A percentile compares a stretch with the other conserved stretches of the same genome.
phyloP scores from a whole-genome alignment of 495 filamentous ascomycete species.

The Tuber calosporum region DNA sequence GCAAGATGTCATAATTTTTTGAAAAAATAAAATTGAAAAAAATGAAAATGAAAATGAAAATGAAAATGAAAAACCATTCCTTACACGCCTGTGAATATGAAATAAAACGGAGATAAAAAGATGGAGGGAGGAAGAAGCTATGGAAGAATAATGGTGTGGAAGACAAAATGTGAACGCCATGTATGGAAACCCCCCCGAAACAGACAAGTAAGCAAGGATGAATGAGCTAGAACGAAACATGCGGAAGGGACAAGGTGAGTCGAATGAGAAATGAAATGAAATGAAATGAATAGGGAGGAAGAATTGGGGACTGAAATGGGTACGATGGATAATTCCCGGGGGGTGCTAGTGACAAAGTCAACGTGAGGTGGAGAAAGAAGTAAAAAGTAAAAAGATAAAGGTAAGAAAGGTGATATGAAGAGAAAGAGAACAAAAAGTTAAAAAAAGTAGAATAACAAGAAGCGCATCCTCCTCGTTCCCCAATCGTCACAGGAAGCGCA shows the following conservation, averaged over 20 bases:
- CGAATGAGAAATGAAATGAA: background rate
- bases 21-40: no score
- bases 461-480: background rate
- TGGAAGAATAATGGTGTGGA: background rate
- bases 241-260: background rate
- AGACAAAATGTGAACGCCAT: slow-evolving; percentile 2
- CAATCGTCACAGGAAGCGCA: background rate
- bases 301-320: background rate
- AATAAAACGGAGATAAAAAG: background rate
- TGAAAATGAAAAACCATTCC: background rate
- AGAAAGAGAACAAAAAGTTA: background rate
- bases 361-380: background rate
- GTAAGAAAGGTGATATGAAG: background rate
- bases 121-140: background rate
- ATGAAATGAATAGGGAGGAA: no score
- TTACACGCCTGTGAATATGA: background rate
- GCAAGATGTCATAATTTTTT: background rate
- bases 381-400: background rate
- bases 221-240: background rate
- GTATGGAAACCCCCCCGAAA: background rate
- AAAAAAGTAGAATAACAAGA: background rate
- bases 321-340: background rate
- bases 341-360: background rate
- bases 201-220: background rate
- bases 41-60: background rate